These are phyloP conservation scores for Metschnikowia santaceciliae DNA, from an alignment of 805 yeast genomes.

Conservation along the genomic window DNA sequence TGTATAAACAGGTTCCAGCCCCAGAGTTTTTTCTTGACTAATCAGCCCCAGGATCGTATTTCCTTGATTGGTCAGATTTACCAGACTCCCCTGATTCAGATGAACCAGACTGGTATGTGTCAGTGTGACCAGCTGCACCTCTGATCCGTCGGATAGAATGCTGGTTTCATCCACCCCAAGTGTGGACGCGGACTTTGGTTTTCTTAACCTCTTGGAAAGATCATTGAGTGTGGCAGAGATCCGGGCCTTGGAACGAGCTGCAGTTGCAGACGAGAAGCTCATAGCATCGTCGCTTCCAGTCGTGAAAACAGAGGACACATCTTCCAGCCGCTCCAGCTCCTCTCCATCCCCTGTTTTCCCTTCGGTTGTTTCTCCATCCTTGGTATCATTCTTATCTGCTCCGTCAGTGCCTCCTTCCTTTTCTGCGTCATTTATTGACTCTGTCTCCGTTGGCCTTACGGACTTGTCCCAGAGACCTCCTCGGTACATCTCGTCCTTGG, in stretches of 20 bases:
- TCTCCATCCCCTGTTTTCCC: background rate
- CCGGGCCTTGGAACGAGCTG: slow-evolving; percentile 1
- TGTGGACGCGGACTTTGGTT: slow-evolving; percentile 22
- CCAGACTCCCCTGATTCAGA: background rate
- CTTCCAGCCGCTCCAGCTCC: background rate
- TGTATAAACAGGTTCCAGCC: background rate
- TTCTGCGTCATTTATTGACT: background rate
- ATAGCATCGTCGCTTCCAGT: background rate
- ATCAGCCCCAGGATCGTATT: too few species aligned
- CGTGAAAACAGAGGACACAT: background rate
- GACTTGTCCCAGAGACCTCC: slow-evolving; percentile 88
- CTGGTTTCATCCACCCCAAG: slow-evolving; percentile 22
- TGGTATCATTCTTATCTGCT: background rate
- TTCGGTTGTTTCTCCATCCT: too few species aligned
- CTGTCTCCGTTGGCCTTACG: background rate
- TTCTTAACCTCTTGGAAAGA: slow-evolving; percentile 15
- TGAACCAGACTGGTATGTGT: background rate
- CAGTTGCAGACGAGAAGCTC: background rate
- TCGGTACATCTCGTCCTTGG: slow-evolving; percentile 67
- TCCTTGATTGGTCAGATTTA: background rate
- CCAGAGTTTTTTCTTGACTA: too few species aligned
- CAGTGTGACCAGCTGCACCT: slow-evolving; percentile 7
- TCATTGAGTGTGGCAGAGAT: slow-evolving; percentile 14
- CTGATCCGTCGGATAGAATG: slow-evolving; percentile 27
- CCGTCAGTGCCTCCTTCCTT: background rate